Percentiles rank a stretch among this genome's conserved stretches.
Conservation (phyloP, 176 grass and related monocot species). For the Chloris gayana region DNA sequence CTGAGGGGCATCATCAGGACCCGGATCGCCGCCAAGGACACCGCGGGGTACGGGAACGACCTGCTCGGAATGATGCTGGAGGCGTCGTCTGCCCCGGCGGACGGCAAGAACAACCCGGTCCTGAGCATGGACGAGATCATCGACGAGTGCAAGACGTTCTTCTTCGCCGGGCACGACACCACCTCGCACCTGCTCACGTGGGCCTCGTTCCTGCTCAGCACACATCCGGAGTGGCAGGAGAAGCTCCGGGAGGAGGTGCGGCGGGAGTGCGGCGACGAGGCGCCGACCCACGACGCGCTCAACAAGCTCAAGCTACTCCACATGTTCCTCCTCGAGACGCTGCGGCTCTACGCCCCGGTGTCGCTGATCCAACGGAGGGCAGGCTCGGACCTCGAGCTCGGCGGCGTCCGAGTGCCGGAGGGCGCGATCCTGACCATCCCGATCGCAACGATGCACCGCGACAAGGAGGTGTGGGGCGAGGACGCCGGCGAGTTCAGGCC, state of each 20-base stretch:
- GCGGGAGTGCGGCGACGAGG: constrained; percentile 14
- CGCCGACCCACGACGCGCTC: constrained; percentile 35
- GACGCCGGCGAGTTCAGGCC: constrained; percentile 64
- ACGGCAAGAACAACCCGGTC: not conserved
- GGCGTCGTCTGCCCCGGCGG: constrained; percentile 24
- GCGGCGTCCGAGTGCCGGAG: constrained; percentile 28
- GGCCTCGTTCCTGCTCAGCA: constrained; percentile 48
- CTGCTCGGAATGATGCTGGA: constrained; percentile 61
- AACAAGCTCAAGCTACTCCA: constrained; percentile 48
- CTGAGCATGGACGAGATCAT: constrained; percentile 62
- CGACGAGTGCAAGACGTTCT: constrained; percentile 72
- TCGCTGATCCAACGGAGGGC: constrained; percentile 32
- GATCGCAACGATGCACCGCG: constrained; percentile 41
- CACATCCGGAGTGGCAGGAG: constrained; percentile 53
- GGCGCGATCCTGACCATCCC: constrained; percentile 27
- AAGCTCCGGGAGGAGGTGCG: constrained; percentile 56
- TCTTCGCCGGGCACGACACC: constrained; percentile 59
- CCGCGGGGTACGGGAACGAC: constrained; percentile 35
- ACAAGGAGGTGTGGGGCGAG: constrained; percentile 59
- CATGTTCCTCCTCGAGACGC: constrained; percentile 51
- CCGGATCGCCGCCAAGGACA: constrained; percentile 32
- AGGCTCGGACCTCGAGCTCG: constrained; percentile 7
- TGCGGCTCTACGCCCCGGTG: constrained; percentile 41
- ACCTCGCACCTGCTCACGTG: constrained; percentile 52
- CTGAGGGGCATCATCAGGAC: constrained; percentile 35